Base-by-base conservation (phyloP, 1,139 yeast genomes). In the Yamadazyma songkhlaensis region DNA sequence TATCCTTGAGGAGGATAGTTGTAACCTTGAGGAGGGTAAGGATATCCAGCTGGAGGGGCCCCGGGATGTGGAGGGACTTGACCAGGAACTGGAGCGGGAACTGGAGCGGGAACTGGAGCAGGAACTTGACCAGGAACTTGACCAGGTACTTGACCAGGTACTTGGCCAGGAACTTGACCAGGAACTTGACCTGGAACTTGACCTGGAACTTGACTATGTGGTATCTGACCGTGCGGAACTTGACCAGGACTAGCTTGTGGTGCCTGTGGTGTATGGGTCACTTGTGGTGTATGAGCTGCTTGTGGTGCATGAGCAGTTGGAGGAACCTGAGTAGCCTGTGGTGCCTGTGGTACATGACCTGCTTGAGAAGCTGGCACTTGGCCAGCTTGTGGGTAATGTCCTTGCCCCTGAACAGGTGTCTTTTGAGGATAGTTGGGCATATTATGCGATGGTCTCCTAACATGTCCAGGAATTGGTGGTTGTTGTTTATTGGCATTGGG, bases 91-190 rank as follows among this genome's bases (percentile, higher is more conserved):
- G 25, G 32, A 5, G 42, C 36, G 12, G 36, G 40, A 15, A 38
- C 45, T 35, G 37, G 38, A 14, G 20, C 25, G 13, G 36, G 33
- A 8, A 12, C 32, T 29, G 32, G 31, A 10, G n/a, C n/a, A n/a
- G n/a, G n/a, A n/a, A n/a, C n/a, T n/a, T n/a, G n/a, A n/a, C n/a
- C n/a, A n/a, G n/a, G n/a, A n/a, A n/a, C n/a, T n/a, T n/a, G 42
- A 23, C 28, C 36, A 14, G 36, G 40, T 20, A 38, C 45, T 35
- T 38, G 38, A 14, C 25, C 25, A 11, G 36, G 33, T 10, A 12
- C 3, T 20, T 26, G 27, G 4, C 11, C 26, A 7, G 11, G 25
- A 6, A n/a, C 20, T n/a, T 25, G 32, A 5, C n/a, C n/a, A n/a
- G n/a, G n/a, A n/a, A n/a, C n/a, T n/a, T n/a, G 27, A 9, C 24